Conservation (phyloP, 2,329 filamentous ascomycete species). For the Exophiala viscosa region DNA sequence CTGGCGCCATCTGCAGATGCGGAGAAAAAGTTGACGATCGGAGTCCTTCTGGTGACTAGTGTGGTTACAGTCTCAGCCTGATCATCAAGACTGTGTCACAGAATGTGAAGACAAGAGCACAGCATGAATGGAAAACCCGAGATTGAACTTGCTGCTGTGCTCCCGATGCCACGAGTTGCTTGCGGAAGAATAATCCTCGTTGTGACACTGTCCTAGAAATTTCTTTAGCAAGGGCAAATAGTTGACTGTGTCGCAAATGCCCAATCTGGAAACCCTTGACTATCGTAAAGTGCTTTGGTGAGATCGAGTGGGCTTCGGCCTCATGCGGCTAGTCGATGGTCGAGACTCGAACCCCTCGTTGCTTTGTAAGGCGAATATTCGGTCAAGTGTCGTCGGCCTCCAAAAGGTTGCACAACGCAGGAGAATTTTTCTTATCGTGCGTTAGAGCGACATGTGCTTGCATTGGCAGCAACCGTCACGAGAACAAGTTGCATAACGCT, state of each 20-base stretch:
- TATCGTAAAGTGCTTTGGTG: no score
- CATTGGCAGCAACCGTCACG: background rate
- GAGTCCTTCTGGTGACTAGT: background rate
- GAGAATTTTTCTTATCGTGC: background rate
- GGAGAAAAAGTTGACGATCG: no score
- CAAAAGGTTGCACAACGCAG: no score
- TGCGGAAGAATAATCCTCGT: background rate
- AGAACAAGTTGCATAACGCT: slow-evolving; percentile 4
- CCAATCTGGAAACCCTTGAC: no score
- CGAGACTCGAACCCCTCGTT: no score
- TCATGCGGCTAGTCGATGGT: no score
- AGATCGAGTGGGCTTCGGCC: no score
- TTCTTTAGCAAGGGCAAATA: no score
- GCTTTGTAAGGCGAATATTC: no score
- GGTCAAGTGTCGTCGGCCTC: no score
- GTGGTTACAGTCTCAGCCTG: slow-evolving; percentile 6
- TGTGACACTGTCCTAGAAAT: background rate
- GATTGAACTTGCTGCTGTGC: slow-evolving; percentile 8
- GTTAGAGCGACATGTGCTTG: background rate
- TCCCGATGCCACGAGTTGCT: background rate
- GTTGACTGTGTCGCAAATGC: no score
- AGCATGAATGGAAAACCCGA: slow-evolving; percentile 12
- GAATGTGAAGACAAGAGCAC: background rate
- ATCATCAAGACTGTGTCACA: slow-evolving; percentile 1
- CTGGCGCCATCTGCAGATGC: slow-evolving; percentile 9